Base-by-base conservation (phyloP, 495 filamentous ascomycete species). In the Emericellopsis terricola region DNA sequence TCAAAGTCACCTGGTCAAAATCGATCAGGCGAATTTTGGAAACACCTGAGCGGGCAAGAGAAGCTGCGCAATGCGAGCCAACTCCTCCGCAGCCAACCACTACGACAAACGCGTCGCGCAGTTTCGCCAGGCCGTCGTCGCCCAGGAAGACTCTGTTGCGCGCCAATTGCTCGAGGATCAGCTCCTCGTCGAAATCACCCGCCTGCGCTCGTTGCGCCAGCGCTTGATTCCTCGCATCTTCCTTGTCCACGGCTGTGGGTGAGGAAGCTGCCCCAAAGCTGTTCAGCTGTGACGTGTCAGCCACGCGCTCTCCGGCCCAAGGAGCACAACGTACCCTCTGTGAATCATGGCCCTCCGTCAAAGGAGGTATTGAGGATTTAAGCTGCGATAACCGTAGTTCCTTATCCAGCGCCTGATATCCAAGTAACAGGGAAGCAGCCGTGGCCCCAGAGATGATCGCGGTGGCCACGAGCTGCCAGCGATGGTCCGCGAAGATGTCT, bases 1-100 rank as follows among this genome's bases (percentile, higher is more conserved):
- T 89, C 2, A 99, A 65, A 0, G 84, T 86, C 17, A 94, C 91
- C 64, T 99, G 89, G 56, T 99, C 89, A 49, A 99, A 99, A 51
- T 99, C 89, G 42, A 99, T 77, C 17, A 99, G 69, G 2, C 91
- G 79, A 34, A 99, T 69, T 35, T 73, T 75, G 19, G 76, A 70
- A 14, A 92, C 83, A 15, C 89, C 91, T 1, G 85, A 94, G 16
- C 89, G 78, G 5, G 86, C 73, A 11, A 99, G 69, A 14, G 91
- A 79, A 3, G 83, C 74, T 8, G 77, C 71, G 28, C 81, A 82
- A 59, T 94, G 91, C 1, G 84, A 93, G 37, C 89, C 89, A 6
- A 99, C 89, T 18, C 89, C 89, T 36, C 89, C 89, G 44, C 83
- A 87, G 8, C 89, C 89, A 26, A 99, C 81, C 4, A 99, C 66